phyloP scores from a whole-genome alignment of 2,329 filamentous ascomycete genomes.

The Proliferodiscus dingleyae region DNA sequence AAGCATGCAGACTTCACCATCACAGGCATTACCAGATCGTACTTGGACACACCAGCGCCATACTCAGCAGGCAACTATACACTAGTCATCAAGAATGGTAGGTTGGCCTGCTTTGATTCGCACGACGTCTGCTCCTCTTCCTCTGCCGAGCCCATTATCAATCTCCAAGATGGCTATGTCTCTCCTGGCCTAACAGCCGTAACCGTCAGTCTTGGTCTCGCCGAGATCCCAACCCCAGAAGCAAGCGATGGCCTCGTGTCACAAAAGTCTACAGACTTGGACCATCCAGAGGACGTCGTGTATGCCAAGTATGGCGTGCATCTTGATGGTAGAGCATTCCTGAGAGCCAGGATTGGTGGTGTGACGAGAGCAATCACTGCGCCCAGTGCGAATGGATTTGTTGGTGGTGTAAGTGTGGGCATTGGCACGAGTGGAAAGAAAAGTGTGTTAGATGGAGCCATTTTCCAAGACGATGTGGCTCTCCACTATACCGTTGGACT shows the following conservation, averaged over 20 bases:
- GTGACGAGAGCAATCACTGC: constrained; percentile 40
- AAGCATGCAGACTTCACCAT: constrained; percentile 31
- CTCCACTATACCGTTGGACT: constrained; percentile 39
- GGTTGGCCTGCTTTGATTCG: constrained; percentile 36
- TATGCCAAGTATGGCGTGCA: constrained; percentile 39
- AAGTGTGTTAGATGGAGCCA: constrained; percentile 36
- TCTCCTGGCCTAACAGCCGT: constrained; percentile 47
- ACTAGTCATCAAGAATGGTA: constrained; percentile 38
- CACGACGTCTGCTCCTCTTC: constrained; percentile 31
- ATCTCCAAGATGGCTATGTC: constrained; percentile 42
- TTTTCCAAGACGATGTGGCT: constrained; percentile 40
- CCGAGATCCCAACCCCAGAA: constrained; percentile 40
- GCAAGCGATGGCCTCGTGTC: constrained; percentile 44
- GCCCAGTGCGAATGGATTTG: constrained; percentile 32
- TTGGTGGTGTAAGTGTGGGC: constrained; percentile 39
- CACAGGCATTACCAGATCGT: constrained; percentile 35
- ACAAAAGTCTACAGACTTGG: constrained; percentile 21
- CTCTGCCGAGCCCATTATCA: constrained; percentile 19
- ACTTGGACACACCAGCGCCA: constrained; percentile 26
- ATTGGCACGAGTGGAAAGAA: constrained; percentile 36
- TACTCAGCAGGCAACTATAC: constrained; percentile 26
- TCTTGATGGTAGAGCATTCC: constrained; percentile 38
- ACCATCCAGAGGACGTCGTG: constrained; percentile 31
- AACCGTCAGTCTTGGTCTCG: constrained; percentile 42
- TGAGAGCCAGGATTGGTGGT: constrained; percentile 39